phyloP scores from a whole-genome alignment of 148 eudicot species.

The Chenopodium berlandieri region DNA sequence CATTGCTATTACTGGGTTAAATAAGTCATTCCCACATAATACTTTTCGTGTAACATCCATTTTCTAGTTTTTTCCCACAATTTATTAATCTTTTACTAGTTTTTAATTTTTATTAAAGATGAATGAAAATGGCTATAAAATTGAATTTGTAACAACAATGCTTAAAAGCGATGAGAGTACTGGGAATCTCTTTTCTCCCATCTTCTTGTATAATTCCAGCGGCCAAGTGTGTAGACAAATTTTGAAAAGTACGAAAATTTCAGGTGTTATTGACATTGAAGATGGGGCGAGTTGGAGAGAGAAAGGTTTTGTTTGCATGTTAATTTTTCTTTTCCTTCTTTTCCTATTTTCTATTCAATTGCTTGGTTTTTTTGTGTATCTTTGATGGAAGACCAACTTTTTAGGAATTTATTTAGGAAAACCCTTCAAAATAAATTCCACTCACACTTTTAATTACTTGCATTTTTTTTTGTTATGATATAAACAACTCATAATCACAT shows the following conservation, averaged over 20 bases:
- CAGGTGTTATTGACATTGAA: conserved; percentile 2
- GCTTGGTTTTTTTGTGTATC: background rate
- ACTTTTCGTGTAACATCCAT: conserved; percentile 56
- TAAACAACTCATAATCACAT: too few relatives aligned
- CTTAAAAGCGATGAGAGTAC: background rate
- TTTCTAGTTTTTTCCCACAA: conserved; percentile 14
- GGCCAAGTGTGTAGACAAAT: background rate
- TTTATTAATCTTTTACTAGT: too few relatives aligned
- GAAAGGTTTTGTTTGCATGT: background rate
- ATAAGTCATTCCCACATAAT: conserved; percentile 53
- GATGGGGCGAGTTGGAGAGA: conserved; percentile 11
- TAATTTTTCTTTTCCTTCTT: background rate
- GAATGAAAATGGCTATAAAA: background rate
- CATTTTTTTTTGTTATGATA: background rate
- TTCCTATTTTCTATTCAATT: conserved; percentile 6
- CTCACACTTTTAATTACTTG: background rate
- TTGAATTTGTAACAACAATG: background rate
- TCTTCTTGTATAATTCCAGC: background rate
- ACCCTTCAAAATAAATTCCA: conserved; percentile 3
- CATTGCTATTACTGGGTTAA: conserved; percentile 80
- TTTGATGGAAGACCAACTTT: conserved; percentile 17
- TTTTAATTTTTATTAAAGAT: background rate
- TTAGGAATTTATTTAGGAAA: conserved; percentile 14
- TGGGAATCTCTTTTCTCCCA: conserved; percentile 23
- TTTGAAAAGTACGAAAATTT: background rate